Evolutionary conservation across 106 monocot genomes (phyloP), one percentile per base, ranked within the genome.

Genomic region (Dioscorea alata): DNA sequence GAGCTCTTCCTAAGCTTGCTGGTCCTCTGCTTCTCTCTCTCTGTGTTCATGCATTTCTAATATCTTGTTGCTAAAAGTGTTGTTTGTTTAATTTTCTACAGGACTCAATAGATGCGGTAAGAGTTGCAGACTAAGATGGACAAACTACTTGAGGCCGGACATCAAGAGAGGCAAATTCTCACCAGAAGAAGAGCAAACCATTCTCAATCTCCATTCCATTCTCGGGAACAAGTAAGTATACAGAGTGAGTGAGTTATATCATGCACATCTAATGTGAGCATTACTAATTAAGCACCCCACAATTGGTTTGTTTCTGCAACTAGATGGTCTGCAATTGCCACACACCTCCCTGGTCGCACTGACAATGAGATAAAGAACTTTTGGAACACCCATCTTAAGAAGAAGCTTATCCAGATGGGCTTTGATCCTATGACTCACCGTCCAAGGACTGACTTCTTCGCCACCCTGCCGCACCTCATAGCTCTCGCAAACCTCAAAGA

Each of bases 301-400:
- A 28, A 16, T 32, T 60, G 61, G 28, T 20, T 18, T 18, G n/a
- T 18, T 20, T 48, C 15, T 70, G 33, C 8, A 20, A 20, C 10
- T 60, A 94, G 94, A 63, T 94, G 94, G 94, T 94, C 94, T 4
- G 86, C 87, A 1, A 94, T 94, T 50, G 94, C 94, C 7, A 82
- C 84, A 17, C 84, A 94, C 69, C 84, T 94, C 4, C 90, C 94
- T 0, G 94, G 94, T 13, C 73, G 94, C 3, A 94, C 94, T 2
- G 94, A 94, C 63, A 94, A 94, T 33, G 94, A 94, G 80, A 94
- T 94, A 57, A 94, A 94, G 78, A 94, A 94, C 76, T 90, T 84
- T 75, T 94, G 94, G 94, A 90, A 94, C 86, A 94, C 94, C 18
- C 89, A 94, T 63, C 80, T 94, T 13, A 94, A 87, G 81, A 94